phyloP scores from a whole-genome alignment of 2,329 filamentous ascomycete species.

The Byssoonygena ceratinophila region DNA sequence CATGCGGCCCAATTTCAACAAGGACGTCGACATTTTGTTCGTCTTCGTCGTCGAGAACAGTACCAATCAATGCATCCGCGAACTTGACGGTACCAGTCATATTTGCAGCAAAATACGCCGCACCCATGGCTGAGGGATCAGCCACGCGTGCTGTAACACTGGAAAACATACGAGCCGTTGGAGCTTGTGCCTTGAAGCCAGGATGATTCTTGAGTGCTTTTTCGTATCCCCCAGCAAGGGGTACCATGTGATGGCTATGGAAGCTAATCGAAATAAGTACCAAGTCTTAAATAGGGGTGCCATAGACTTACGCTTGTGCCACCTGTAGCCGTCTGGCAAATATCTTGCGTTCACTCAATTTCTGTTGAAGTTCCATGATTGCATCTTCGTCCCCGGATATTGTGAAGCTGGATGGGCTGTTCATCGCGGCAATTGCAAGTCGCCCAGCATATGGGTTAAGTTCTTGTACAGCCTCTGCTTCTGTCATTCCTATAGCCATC shows the following conservation, averaged over 20 bases:
- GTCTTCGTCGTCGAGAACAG: conserved; percentile 11
- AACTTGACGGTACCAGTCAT: conserved; percentile 22
- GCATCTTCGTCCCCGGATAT: conserved; percentile 17
- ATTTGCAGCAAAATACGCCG: conserved; percentile 20
- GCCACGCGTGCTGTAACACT: conserved; percentile 12
- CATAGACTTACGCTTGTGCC: background rate
- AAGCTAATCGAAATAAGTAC: conserved; percentile 12
- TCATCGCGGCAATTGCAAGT: conserved; percentile 15
- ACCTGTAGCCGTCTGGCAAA: conserved; percentile 13
- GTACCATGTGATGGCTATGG: conserved; percentile 18
- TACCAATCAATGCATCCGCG: conserved; percentile 17
- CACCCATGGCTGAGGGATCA: conserved; percentile 8
- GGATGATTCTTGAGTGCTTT: conserved; percentile 8
- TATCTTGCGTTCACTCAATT: conserved; percentile 4
- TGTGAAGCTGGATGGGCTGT: conserved; percentile 16
- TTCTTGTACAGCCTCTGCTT: conserved; percentile 1
- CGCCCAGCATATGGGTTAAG: conserved; percentile 7
- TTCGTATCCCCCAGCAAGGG: conserved; percentile 12
- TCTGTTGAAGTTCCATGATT: conserved; percentile 12
- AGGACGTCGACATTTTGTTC: conserved; percentile 20
- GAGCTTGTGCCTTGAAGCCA: conserved; percentile 6
- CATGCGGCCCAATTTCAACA: conserved; percentile 28
- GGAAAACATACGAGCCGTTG: conserved; percentile 12
- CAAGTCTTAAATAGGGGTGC: background rate
- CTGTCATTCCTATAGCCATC: conserved; percentile 12